Base-by-base conservation (phyloP, 129 eudicot species). In the Flaveria bidentis region DNA sequence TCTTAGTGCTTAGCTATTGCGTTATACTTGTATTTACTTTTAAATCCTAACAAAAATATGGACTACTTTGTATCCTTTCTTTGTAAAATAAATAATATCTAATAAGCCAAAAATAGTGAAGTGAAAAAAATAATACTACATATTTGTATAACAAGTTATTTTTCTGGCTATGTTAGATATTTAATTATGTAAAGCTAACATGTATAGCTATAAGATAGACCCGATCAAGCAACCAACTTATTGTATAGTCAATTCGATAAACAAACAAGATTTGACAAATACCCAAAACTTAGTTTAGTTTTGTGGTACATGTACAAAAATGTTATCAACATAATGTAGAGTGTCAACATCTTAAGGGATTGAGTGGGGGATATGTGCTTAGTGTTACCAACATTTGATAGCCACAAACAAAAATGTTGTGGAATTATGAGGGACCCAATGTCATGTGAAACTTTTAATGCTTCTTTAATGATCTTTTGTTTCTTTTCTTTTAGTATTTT, bases 381-480 rank as follows among this genome's bases (percentile, higher is more conserved):
- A 55, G 42, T 47, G 72, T 63, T 63, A 26, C 26, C 49, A n/a
- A 63, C 36, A 26, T 47, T 52, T 23, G 74, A 67, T 76, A 77
- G 69, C 81, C 76, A 77, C 76, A 77, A 36, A 41, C 5, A 62
- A 5, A 28, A 56, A 56, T 28, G 14, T 42, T 17, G 49, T 56
- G 74, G 70, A 77, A 69, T 26, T 69, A 26, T 68, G 16, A 2
- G 62, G 81, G 82, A 56, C 76, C 80, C 82, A 17, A 25, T 25
- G 36, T 69, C 81, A 78, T 78, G 76, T 69, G 76, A 69, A 23
- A 61, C 81, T 69, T 56, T 56, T 22, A 56, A 42, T 76, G 50
- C 50, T 10, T 56, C 68, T 55, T 41, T 67, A 53, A 20, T 76
- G 55, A 44, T 56, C 39, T 52, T 42, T 77, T 53, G 56, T 53